Evolutionary conservation across 2,329 filamentous ascomycete genomes (phyloP), one percentile per base, ranked within the genome.

Genomic region (Colletotrichum sansevieriae): DNA sequence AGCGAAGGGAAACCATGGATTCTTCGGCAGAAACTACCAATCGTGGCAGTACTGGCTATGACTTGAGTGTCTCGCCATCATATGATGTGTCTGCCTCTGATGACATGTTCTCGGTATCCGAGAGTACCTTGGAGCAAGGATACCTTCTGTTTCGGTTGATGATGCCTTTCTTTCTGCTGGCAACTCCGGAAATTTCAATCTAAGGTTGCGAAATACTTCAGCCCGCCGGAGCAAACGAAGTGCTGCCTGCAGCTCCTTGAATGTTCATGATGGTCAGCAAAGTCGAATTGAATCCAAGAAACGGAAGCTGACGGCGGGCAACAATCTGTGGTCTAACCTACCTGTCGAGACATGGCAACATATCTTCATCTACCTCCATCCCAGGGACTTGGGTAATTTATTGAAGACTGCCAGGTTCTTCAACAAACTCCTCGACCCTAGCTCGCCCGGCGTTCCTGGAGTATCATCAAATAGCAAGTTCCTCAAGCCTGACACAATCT

Each of bases 361-460:
- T 75, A 83, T 93, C 74, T 92, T 93, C 78, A 86, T 85, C 74
- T 90, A 88, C 76, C 85, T 89, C 77, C 85, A 89, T 68, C 90
- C 91, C 65, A 84, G 80, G 76, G 83, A 85, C 71, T 82, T 94
- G 75, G 90, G 90, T 75, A 85, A 82, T 79, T 83, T 93, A 81
- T 83, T 93, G 79, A 81, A 82, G 78, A 87, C 91, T 83, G 92
- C 89, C 83, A 90, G 84, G 80, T 78, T 85, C 75, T 93, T 93
- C 81, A 86, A 88, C 81, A 75, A 74, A 65, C 87, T 86, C 78
- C 85, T 91, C 75, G 83, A 87, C 73, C 82, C 85, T 58, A 79
- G 77, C 58, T 82, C 83, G 57, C 63, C 71, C 9, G 37, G 37
- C 37, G 37, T 39, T 6, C 37, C 37, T 15, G 11, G 9, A 6